Conservation (phyloP, 1,284 basidiomycete species). For the Microbotryomycetes sp. region DNA sequence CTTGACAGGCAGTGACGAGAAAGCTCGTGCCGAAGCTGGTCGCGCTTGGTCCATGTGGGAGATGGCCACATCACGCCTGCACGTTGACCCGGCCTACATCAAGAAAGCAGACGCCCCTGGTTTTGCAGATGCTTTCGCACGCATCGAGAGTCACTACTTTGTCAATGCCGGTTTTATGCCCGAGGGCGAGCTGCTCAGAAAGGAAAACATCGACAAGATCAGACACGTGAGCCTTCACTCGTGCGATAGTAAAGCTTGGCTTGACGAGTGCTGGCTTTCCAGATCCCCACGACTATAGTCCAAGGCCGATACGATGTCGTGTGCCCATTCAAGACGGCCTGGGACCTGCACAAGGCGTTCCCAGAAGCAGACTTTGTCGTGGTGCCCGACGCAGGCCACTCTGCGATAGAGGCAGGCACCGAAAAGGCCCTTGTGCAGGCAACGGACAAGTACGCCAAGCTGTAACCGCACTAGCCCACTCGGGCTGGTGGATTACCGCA, state of each 20-base stretch:
- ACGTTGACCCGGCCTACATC: conserved; percentile 60
- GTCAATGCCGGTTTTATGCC: conserved; percentile 68
- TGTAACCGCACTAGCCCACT: neutral
- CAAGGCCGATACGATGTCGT: conserved; percentile 59
- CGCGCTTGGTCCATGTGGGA: conserved; percentile 83
- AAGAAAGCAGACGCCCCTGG: conserved; percentile 57
- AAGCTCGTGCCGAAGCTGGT: conserved; percentile 61
- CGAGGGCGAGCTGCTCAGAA: conserved; percentile 77
- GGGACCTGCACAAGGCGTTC: conserved; percentile 65
- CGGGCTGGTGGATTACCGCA: too few species aligned
- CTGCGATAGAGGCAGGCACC: conserved; percentile 68
- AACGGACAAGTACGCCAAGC: conserved; percentile 39
- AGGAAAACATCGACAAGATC: conserved; percentile 81
- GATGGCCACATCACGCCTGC: conserved; percentile 72
- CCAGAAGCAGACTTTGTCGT: conserved; percentile 56
- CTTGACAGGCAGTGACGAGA: conserved; percentile 66
- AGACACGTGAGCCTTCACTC: conserved; percentile 36
- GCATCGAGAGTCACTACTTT: conserved; percentile 91
- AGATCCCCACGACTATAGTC: conserved; percentile 74
- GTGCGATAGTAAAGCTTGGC: too few species aligned
- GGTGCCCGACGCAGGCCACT: conserved; percentile 87
- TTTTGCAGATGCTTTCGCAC: conserved; percentile 56
- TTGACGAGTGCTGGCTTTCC: conserved; percentile 44
- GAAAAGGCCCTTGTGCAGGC: conserved; percentile 65
- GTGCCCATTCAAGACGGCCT: conserved; percentile 45